Evolutionary conservation across 1,284 basidiomycete species (phyloP).

Genomic region (Fomes fomentarius): DNA sequence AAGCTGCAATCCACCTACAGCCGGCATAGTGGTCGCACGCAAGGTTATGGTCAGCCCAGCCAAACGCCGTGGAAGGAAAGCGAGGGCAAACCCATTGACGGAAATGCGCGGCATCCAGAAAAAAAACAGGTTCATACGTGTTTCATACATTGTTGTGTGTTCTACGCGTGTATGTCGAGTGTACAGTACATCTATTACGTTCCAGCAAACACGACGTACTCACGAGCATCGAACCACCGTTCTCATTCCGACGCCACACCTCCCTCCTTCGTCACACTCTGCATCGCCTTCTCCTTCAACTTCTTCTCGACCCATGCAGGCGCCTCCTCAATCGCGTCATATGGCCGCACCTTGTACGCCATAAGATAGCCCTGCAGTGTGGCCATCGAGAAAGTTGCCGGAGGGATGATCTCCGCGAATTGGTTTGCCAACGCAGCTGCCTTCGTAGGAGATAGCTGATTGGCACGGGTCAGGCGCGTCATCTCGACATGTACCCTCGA

Average conservation of each 20-base stretch:
- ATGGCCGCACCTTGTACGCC: constrained; percentile 66
- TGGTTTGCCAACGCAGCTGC: constrained; percentile 49
- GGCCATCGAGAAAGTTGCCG: constrained; percentile 72
- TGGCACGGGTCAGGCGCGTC: constrained; percentile 34
- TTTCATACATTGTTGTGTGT: no score
- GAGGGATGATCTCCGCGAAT: constrained; percentile 63
- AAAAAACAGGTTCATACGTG: no score
- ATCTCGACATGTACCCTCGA: constrained; percentile 29
- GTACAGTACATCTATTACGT: no score
- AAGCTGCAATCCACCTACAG: no score
- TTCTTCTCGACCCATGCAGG: constrained; percentile 34
- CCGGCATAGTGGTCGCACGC: no score
- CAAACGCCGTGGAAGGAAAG: no score
- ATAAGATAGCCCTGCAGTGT: constrained; percentile 77
- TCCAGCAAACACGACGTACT: no score
- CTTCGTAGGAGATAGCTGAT: constrained; percentile 37
- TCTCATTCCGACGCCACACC: not conserved
- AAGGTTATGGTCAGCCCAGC: no score
- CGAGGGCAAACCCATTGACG: no score
- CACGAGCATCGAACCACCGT: no score
- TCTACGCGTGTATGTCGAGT: no score
- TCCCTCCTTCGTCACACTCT: not conserved
- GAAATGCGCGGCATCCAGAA: no score
- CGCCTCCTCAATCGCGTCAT: constrained; percentile 50
- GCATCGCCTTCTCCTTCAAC: constrained; percentile 24